Conservation (phyloP, 1,139 yeast genomes). For the Debaryomycetaceae sp. region DNA sequence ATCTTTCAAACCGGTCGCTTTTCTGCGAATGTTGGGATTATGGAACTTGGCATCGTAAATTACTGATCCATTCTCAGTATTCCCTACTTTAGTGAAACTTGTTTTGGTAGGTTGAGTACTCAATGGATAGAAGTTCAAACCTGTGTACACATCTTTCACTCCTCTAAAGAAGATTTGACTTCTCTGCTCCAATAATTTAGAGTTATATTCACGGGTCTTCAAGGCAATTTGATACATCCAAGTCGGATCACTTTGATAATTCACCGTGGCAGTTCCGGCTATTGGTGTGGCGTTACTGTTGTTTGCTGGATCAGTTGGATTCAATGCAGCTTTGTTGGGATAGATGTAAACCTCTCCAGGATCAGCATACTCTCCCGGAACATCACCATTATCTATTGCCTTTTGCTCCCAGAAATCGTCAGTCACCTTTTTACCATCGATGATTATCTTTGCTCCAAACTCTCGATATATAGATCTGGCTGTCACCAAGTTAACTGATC, state of each 20-base stretch:
- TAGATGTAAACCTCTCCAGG: slow-evolving; percentile 50
- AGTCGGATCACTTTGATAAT: slow-evolving; percentile 60
- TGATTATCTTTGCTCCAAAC: slow-evolving; percentile 83
- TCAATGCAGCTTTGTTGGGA: slow-evolving; percentile 13
- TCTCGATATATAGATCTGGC: slow-evolving; percentile 89
- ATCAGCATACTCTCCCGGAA: slow-evolving; percentile 79
- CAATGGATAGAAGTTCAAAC: slow-evolving; percentile 68
- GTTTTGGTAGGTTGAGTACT: slow-evolving; percentile 66
- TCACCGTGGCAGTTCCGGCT: slow-evolving; percentile 38
- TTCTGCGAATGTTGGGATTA: slow-evolving; percentile 41
- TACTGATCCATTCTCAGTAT: slow-evolving; percentile 17
- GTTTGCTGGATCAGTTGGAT: slow-evolving; percentile 14
- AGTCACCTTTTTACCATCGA: slow-evolving; percentile 72
- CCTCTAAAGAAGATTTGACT: slow-evolving; percentile 54
- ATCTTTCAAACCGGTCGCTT: slow-evolving; percentile 59
- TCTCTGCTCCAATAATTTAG: slow-evolving; percentile 58
- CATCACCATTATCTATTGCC: slow-evolving; percentile 67
- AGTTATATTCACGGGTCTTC: slow-evolving; percentile 69
- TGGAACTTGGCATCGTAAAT: slow-evolving; percentile 50
- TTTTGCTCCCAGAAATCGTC: slow-evolving; percentile 89
- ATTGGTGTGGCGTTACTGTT: slow-evolving; percentile 28
- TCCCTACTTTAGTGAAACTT: slow-evolving; percentile 16
- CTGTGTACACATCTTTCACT: slow-evolving; percentile 78
- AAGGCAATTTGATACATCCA: slow-evolving; percentile 88
- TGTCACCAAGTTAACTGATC: slow-evolving; percentile 85